Evolutionary conservation across 768 basidiomycete species (phyloP), one percentile per base, ranked within the genome.

Genomic region (Mycena galericulata): DNA sequence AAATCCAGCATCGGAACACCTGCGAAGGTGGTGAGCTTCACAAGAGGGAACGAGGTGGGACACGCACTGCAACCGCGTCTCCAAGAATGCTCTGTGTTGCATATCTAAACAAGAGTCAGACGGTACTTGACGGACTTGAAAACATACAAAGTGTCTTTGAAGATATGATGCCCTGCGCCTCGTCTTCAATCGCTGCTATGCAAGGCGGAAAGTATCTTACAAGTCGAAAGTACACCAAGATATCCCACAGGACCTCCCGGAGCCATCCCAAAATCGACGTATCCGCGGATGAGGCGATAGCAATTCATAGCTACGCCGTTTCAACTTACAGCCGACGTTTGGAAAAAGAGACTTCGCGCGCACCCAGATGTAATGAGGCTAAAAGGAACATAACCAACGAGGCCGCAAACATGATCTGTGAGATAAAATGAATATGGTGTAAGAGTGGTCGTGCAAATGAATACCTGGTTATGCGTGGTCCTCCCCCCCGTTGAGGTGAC

Each of bases 1-100:
- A 45, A 8, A 73, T 65, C 69, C 71, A 75, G 54, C 73, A 74
- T 11, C 74, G 65, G 32, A 74, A 75, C 2, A 75, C 74, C 74
- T 75, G 46, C 24, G 14, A 11, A 43, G 4, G 1, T 51, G 17
- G n/a, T 15, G 65, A 22, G 11, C 20, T 45, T 30, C 30, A 4
- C 26, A 22, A n/a, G n/a, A 12, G n/a, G 10, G 36, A 27, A 43
- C 17, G 18, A 26, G 3, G 36, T 9, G 26, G 22, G 11, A 22
- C n/a, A 26, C 70, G 4, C 32, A 74, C 74, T 20, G 70, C 70
- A n/a, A 67, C 72, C 1, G 62, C 68, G 45, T 68, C 71, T 7
- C 74, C 74, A 3, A 75, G 57, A 9, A 73, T 70, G 34, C 71
- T 73, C 53, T 75, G 74, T 1, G 68, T 68, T 2, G 68, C 62